These are phyloP conservation scores for Aspergillus flavus DNA, from an alignment of 2,329 filamentous ascomycete species.

Conservation along the genomic window DNA sequence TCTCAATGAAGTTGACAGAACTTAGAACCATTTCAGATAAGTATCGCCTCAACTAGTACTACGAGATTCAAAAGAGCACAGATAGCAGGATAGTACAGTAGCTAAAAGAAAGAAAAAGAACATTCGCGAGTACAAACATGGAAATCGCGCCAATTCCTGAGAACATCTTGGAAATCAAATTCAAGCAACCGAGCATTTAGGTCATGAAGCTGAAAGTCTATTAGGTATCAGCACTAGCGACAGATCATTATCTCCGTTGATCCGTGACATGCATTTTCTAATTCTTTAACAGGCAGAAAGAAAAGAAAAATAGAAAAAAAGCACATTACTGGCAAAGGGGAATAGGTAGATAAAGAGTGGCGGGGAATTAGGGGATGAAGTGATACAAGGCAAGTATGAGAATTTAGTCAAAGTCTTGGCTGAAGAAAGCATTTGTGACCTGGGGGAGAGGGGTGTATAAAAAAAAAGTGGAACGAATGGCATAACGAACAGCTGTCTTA, in stretches of 20 bases:
- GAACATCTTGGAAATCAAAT: slow-evolving; percentile 10
- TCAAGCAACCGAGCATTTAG: slow-evolving; percentile 21
- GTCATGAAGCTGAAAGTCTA: slow-evolving; percentile 31
- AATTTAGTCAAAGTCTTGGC: background rate
- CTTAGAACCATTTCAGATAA: background rate
- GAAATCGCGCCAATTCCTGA: background rate
- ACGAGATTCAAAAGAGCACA: background rate
- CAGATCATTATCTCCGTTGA: slow-evolving; percentile 29
- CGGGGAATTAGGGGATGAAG: background rate
- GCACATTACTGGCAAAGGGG: background rate
- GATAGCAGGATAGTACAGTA: background rate
- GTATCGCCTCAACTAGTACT: background rate
- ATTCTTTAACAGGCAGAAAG: slow-evolving; percentile 17
- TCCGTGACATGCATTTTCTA: slow-evolving; percentile 33
- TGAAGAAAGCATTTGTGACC: background rate
- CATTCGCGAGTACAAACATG: background rate
- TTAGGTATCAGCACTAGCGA: slow-evolving; percentile 34
- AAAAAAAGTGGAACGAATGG: background rate
- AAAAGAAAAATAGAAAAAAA: slow-evolving; percentile 6
- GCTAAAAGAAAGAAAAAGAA: background rate
- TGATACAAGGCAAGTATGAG: background rate
- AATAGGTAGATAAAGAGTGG: background rate
- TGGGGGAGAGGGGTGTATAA: too few species aligned
- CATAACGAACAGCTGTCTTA: background rate
- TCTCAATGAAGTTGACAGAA: background rate